Conservation (phyloP, 108 stramenopile genomes). For the Skeletonema menzelii region DNA sequence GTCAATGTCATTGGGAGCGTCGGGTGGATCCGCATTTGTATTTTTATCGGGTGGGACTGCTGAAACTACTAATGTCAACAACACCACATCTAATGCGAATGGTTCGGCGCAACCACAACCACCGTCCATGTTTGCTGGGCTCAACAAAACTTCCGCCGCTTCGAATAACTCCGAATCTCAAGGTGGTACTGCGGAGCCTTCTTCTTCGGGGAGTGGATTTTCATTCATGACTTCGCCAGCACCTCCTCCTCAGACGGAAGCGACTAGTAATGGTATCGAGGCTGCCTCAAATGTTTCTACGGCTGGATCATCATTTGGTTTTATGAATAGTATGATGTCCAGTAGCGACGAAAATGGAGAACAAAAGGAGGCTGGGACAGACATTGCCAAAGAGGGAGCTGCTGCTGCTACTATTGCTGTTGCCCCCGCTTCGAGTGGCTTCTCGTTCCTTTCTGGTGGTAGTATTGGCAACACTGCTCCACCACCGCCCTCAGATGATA, state of each 20-base stretch:
- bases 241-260: neutral
- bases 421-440: constrained; percentile 4
- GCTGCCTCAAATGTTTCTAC: neutral
- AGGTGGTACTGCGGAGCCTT: neutral
- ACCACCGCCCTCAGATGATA: neutral
- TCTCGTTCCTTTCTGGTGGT: constrained; percentile 12
- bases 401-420: neutral
- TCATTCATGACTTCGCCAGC: constrained; percentile 15
- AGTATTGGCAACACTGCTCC: too few relatives aligned
- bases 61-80: neutral
- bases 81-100: neutral
- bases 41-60: constrained; percentile 21
- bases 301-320: constrained; percentile 22
- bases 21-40: constrained; percentile 44
- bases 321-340: constrained; percentile 11
- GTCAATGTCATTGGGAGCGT: neutral
- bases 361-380: neutral
- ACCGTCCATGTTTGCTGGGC: constrained; percentile 24
- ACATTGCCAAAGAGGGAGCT: neutral
- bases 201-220: constrained; percentile 14
- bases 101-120: neutral
- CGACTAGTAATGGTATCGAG: neutral
- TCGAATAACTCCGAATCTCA: neutral
- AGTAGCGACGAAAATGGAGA: constrained; percentile 1
- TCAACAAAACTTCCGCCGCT: neutral